Evolutionary conservation across 495 filamentous ascomycete genomes (phyloP), one percentile per base, ranked within the genome.

Genomic region (Neurospora sp.): DNA sequence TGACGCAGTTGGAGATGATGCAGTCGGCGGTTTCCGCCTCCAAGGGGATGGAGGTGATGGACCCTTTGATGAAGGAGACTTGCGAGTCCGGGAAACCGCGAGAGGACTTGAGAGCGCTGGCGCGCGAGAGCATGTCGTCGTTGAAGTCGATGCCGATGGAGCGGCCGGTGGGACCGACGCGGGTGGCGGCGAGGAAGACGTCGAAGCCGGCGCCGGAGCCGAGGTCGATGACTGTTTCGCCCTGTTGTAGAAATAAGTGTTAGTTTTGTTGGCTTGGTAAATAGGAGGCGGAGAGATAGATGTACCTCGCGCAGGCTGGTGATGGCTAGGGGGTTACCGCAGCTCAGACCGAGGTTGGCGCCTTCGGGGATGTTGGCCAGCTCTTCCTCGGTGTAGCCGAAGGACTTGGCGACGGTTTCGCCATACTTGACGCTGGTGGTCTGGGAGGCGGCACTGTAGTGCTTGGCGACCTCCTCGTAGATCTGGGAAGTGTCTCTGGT

Each of bases 91-190:
- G 39, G 18, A 71, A 48, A 31, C 74, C 73, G 12, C 81, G 76
- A 1, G 77, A 73, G 11, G 81, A 72, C 37, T 86, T 85, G 61
- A 79, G 76, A 6, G 76, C 73, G 76, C 88, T 88, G 18, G 88
- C 87, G 18, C 82, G 80, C 27, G 80, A 78, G 14, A 91, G 81
- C 90, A 92, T 91, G 74, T 88, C 84, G 88, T 89, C 82, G 73
- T 85, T 91, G 86, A 92, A 92, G 78, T 93, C 91, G 27, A 92
- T 80, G 18, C 90, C 91, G 70, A 91, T 89, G 2, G 84, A 88
- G 10, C 79, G 80, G 6, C 90, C 90, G 3, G 75, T 78, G 0
- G 74, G 68, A 0, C 90, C 90, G 14, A 92, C 85, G 71, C 86
- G 88, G 65, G 79, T 78, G 5, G 88, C 83, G 27, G 89, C 89